Percentiles rank a stretch among this genome's conserved stretches.
These are phyloP conservation scores for Exophiala sideris DNA, from an alignment of 2,329 filamentous ascomycete species.

Conservation along the genomic window DNA sequence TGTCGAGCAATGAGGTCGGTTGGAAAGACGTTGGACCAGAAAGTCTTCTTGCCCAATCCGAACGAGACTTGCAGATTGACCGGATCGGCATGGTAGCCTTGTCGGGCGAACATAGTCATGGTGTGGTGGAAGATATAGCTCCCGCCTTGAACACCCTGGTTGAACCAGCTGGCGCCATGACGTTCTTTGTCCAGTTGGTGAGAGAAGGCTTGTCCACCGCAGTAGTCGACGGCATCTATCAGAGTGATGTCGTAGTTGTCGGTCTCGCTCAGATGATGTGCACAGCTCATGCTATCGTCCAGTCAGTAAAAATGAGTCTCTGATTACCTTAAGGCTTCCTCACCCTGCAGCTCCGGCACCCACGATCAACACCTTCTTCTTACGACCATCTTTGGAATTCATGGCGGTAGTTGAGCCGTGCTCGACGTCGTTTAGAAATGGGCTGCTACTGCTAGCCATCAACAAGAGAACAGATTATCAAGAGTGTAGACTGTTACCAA, in stretches of 20 bases:
- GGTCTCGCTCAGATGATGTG: conserved; percentile 63
- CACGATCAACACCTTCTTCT: conserved; percentile 57
- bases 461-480: background rate
- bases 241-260: conserved; percentile 64
- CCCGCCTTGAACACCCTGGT: conserved; percentile 61
- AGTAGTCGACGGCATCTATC: conserved; percentile 57
- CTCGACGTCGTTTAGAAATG: conserved; percentile 16
- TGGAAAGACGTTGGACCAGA: conserved; percentile 62
- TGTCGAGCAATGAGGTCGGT: conserved; percentile 55
- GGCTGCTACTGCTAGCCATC: conserved; percentile 56
- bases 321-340: background rate
- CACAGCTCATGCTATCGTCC: conserved; percentile 32
- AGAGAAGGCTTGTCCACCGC: conserved; percentile 60
- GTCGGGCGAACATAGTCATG: conserved; percentile 58
- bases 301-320: too few relatives aligned
- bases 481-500: background rate
- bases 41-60: conserved; percentile 54
- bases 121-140: conserved; percentile 61
- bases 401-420: conserved; percentile 19
- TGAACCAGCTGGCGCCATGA: conserved; percentile 58
- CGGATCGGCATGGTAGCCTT: conserved; percentile 56
- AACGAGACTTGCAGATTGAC: conserved; percentile 60
- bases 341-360: conserved; percentile 62
- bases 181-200: conserved; percentile 54
- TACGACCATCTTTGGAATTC: conserved; percentile 30